Evolutionary conservation across 495 filamentous ascomycete species (phyloP), one percentile per base, ranked within the genome.

Genomic region (Aspergillus ostianus): DNA sequence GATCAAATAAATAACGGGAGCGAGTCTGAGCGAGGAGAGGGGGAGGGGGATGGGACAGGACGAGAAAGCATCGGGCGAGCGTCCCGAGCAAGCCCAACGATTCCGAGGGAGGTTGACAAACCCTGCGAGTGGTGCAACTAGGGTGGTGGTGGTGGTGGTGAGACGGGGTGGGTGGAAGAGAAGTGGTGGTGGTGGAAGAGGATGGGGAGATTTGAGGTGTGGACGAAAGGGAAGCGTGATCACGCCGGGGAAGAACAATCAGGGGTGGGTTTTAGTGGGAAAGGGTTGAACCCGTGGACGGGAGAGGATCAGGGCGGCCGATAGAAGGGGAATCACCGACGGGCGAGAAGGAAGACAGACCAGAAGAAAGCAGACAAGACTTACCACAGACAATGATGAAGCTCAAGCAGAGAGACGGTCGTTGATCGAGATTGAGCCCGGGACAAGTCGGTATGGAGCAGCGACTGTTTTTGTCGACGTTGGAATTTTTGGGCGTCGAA

Each of bases 401-500:
- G 52, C 59, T 54, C 41, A 63, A 58, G 63, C 53, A 60, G 60
- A 64, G 56, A 52, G 51, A 59, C 55, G 64, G 54, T 48, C 44
- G 55, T 46, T 53, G 56, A 56, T 56, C 49, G 56, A 51, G 51
- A 63, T 54, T 52, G 26, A 57, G 53, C 54, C 41, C 27, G 46
- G 44, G 48, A 32, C 49, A 57, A 57, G 47, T 57, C 55, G 27
- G 56, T 51, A 49, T 54, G 49, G 53, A 57, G 57, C 29, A n/a
- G 30, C 50, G 32, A 62, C 56, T 65, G 62, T 67, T 63, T 55
- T 63, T 59, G 65, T 67, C 59, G 64, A 70, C 47, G 55, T 50
- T 67, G 63, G 66, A 62, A 67, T 67, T 71, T 69, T 69, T 56
- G 62, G 63, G 55, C 56, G 58, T 36, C 45, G 48, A 59, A 63